A percentile compares a stretch with the other conserved stretches of the same genome.
Evolutionary conservation across 768 basidiomycete species (phyloP).

Genomic region (Boletus reticulatus): DNA sequence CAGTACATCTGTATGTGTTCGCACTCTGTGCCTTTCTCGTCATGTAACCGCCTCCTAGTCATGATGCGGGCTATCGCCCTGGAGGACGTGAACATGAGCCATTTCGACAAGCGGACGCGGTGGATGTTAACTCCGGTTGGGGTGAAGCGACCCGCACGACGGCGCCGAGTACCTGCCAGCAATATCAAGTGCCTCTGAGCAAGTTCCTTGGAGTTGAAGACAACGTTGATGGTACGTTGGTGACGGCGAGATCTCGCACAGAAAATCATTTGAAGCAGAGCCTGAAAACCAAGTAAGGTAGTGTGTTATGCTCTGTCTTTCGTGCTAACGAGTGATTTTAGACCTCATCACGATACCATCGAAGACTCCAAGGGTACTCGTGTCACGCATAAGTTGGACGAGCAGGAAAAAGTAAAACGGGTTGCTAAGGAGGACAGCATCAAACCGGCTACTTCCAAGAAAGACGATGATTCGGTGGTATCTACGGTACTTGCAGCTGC

Average conservation of each 20-base stretch:
- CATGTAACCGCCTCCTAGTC: slow-evolving; percentile 6
- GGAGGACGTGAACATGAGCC: not conserved
- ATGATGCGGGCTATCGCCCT: not conserved
- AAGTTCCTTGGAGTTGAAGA: slow-evolving; percentile 2
- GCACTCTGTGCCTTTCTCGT: not conserved
- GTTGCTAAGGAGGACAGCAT: not conserved
- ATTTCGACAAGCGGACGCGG: not conserved
- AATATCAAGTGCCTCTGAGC: slow-evolving; percentile 21
- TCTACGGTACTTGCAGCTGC: slow-evolving; percentile 12
- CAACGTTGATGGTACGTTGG: not conserved
- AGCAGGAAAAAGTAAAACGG: not conserved
- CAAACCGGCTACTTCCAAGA: not conserved
- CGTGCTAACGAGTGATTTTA: not conserved
- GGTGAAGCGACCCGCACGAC: not conserved
- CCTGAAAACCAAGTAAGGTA: not conserved
- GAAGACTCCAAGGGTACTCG: not conserved
- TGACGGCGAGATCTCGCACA: not conserved
- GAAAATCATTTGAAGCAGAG: not conserved
- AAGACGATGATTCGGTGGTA: slow-evolving; percentile 5
- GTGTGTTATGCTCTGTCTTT: not conserved
- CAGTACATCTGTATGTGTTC: slow-evolving; percentile 5
- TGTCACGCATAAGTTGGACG: not conserved
- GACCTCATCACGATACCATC: not conserved
- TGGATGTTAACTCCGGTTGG: slow-evolving; percentile 1
- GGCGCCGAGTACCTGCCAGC: not conserved